Evolutionary conservation across 2,329 filamentous ascomycete genomes (phyloP), one percentile per base, ranked within the genome.

Genomic region (Pochonia chlamydosporia): DNA sequence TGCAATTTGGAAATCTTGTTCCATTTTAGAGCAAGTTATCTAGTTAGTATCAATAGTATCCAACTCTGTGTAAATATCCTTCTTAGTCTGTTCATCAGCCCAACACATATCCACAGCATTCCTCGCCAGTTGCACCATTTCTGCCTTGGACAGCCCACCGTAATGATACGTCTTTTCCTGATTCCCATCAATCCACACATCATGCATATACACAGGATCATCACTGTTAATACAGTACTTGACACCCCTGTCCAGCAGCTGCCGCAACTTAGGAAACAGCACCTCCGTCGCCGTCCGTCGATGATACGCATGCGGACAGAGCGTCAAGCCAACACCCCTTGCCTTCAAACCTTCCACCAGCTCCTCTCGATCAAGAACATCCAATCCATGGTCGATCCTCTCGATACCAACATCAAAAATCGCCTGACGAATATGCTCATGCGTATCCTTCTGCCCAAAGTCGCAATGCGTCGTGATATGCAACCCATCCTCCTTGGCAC

Each of bases 321-420:
- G 70, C 0, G 84, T 86, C 48, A 90, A 63, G 60, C 89, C 57
- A 20, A 78, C 77, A 28, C 74, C 68, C 42, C 78, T 67, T 10
- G 65, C 58, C 1, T 75, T 81, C 9, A 89, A 70, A 18, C 76
- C 70, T 47, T 69, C 57, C 59, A 88, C 65, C 24, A 89, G 66
- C 33, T 63, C 69, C 1, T 70, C 63, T 52, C 86, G 78, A 35
- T 85, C 74, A 3, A 77, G 69, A 5, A 85, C 71, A 9, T 79
- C 75, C 48, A 88, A 80, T 1, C 85, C 86, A 60, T 90, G 85
- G 61, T 90, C 86, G 55, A 91, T 87, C 23, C 87, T 76, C 62
- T 77, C 70, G 25, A 80, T 76, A 21, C 72, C 68, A 33, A 88
- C 71, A 26, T 71, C 60, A 52, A 85, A 78, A 28, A 89, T 68